Conservation (phyloP, 2,329 filamentous ascomycete species). For the Alternaria gansuensis region DNA sequence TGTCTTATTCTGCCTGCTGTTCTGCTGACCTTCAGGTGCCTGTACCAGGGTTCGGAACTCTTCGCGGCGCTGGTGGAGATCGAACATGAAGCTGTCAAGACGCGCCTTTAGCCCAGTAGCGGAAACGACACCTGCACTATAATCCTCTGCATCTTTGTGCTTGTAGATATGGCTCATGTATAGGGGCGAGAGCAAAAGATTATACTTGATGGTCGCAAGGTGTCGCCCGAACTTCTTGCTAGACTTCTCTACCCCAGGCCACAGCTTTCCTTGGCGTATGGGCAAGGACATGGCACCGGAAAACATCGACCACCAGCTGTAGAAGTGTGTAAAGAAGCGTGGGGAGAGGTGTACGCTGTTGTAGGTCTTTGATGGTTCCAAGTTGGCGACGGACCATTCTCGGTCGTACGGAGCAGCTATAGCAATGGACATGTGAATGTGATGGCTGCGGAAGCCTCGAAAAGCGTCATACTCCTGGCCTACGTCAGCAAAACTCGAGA, state of each 20-base stretch:
- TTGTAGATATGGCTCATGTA: constrained; percentile 98
- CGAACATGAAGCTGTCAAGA: constrained; percentile 96
- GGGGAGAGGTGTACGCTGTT: constrained; percentile 95
- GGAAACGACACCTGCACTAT: constrained; percentile 78
- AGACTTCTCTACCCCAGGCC: constrained; percentile 91
- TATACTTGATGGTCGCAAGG: constrained; percentile 98
- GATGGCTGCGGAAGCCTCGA: constrained; percentile 92
- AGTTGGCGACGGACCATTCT: constrained; percentile 81
- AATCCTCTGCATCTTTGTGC: constrained; percentile 93
- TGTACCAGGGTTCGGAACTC: constrained; percentile 85
- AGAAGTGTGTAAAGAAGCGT: constrained; percentile 98
- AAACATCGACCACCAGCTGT: constrained; percentile 96
- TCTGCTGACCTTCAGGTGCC: constrained; percentile 62
- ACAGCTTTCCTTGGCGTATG: constrained; percentile 88
- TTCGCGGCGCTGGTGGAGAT: constrained; percentile 92
- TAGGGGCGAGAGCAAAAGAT: constrained; percentile 86
- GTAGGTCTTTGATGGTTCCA: constrained; percentile 85
- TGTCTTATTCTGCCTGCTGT: constrained; percentile 79
- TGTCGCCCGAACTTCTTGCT: constrained; percentile 99
- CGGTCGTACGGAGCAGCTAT: constrained; percentile 86
- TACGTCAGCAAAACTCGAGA: constrained; percentile 29
- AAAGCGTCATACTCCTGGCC: constrained; percentile 84
- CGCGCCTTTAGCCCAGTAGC: constrained; percentile 97
- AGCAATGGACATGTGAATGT: constrained; percentile 94
- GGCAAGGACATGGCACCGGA: constrained; percentile 93